Conservation (phyloP, 169 alveolate genomes). For the Condylostoma magnum region DNA sequence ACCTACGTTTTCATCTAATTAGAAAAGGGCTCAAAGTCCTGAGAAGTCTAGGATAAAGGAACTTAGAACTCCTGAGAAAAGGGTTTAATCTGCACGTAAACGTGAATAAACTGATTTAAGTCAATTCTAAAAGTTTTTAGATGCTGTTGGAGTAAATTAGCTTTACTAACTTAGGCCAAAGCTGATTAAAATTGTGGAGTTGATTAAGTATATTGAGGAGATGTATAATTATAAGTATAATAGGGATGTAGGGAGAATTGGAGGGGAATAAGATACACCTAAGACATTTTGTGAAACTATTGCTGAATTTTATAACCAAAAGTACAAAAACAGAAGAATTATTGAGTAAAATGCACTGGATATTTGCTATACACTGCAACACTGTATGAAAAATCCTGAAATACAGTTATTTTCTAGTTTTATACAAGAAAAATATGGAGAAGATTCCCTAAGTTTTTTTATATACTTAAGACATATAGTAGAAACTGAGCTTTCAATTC, state of each 20-base stretch:
- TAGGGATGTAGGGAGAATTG: background rate
- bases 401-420: background rate
- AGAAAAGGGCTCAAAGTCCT: constrained; percentile 21
- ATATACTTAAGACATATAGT: background rate
- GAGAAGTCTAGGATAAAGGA: too few species aligned
- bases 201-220: constrained; percentile 6
- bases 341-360: constrained; percentile 13
- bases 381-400: constrained; percentile 1
- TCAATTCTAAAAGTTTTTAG: too few species aligned
- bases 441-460: constrained; percentile 11
- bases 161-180: constrained; percentile 8
- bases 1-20: constrained; percentile 13
- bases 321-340: constrained; percentile 26
- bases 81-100: too few species aligned
- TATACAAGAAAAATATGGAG: background rate
- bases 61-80: too few species aligned
- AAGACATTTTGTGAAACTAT: background rate
- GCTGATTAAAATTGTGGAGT: background rate
- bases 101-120: too few species aligned
- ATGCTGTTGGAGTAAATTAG: background rate
- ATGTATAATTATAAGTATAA: background rate
- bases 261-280: background rate
- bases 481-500: too few species aligned
- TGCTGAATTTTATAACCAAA: background rate
- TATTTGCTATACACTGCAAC: constrained; percentile 9